Conservation (phyloP, 2,329 filamentous ascomycete genomes). For the Diaporthe australafricana region DNA sequence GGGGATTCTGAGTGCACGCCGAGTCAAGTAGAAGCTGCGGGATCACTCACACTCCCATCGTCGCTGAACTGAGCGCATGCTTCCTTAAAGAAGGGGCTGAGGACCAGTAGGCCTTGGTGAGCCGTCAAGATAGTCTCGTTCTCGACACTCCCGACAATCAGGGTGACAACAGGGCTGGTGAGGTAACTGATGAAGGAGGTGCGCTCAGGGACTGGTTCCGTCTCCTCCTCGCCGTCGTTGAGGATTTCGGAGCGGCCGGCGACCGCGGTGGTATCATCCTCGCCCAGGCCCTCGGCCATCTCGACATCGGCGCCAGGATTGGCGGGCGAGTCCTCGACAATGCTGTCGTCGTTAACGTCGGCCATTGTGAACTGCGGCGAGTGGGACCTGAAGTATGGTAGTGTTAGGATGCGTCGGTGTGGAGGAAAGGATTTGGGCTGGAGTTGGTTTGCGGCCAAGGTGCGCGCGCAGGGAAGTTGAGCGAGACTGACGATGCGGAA, state of each 20-base stretch:
- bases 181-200: slow-evolving; percentile 69
- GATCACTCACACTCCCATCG: slow-evolving; percentile 66
- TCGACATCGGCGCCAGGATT: slow-evolving; percentile 49
- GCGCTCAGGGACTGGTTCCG: slow-evolving; percentile 47
- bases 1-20: background rate
- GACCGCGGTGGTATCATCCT: slow-evolving; percentile 30
- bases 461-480: background rate
- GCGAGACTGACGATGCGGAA: background rate
- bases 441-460: background rate
- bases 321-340: slow-evolving; percentile 45
- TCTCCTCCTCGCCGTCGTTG: slow-evolving; percentile 49
- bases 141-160: slow-evolving; percentile 73
- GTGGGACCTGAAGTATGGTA: background rate
- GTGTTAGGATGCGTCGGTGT: background rate
- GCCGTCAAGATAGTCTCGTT: slow-evolving; percentile 75
- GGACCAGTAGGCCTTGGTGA: slow-evolving; percentile 80
- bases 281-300: slow-evolving; percentile 47
- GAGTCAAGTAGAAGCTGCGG: background rate
- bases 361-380: slow-evolving; percentile 43
- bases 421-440: background rate
- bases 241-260: slow-evolving; percentile 48
- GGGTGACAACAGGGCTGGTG: slow-evolving; percentile 75
- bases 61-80: slow-evolving; percentile 71
- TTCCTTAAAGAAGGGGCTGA: slow-evolving; percentile 80
- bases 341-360: slow-evolving; percentile 47